A percentile compares a stretch with the other conserved stretches of the same genome.
These are phyloP conservation scores for Rhizopogon hawkerae DNA, from an alignment of 1,284 basidiomycete species.

Conservation along the genomic window DNA sequence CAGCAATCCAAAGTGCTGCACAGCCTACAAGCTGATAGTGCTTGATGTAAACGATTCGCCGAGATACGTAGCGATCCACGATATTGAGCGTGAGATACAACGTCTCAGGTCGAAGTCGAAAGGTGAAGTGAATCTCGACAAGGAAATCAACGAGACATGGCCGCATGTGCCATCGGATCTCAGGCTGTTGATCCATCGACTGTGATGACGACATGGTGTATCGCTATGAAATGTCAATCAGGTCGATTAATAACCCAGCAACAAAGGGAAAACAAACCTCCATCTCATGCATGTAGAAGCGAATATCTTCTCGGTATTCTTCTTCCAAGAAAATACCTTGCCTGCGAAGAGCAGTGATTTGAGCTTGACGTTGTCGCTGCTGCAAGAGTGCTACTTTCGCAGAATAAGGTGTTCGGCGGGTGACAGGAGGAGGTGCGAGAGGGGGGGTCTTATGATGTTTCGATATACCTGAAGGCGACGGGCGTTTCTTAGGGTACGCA, in stretches of 20 bases:
- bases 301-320: slow-evolving; percentile 92
- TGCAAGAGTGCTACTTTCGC: slow-evolving; percentile 49
- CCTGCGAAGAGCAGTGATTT: slow-evolving; percentile 55
- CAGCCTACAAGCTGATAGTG: slow-evolving; percentile 99
- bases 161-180: slow-evolving; percentile 98
- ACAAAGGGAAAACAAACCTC: slow-evolving; percentile 61
- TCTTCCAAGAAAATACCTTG: slow-evolving; percentile 76
- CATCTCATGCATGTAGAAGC: slow-evolving; percentile 92
- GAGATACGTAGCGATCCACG: slow-evolving; percentile 97
- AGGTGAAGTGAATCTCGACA: slow-evolving; percentile 96
- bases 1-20: slow-evolving; percentile 96
- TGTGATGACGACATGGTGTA: slow-evolving; percentile 83
- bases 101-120: slow-evolving; percentile 94
- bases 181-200: slow-evolving; percentile 98
- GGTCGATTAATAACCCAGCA: slow-evolving; percentile 6
- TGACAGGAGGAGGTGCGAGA: slow-evolving; percentile 33
- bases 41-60: slow-evolving; percentile 97
- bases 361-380: slow-evolving; percentile 60
- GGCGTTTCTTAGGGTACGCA: slow-evolving; percentile 73
- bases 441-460: slow-evolving; percentile 55
- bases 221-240: slow-evolving; percentile 38
- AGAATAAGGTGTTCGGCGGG: slow-evolving; percentile 55
- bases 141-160: slow-evolving; percentile 98
- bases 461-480: slow-evolving; percentile 66
- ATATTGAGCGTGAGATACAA: slow-evolving; percentile 98